phyloP scores from a whole-genome alignment of 306 rosid genomes.

The Fagus crenata region DNA sequence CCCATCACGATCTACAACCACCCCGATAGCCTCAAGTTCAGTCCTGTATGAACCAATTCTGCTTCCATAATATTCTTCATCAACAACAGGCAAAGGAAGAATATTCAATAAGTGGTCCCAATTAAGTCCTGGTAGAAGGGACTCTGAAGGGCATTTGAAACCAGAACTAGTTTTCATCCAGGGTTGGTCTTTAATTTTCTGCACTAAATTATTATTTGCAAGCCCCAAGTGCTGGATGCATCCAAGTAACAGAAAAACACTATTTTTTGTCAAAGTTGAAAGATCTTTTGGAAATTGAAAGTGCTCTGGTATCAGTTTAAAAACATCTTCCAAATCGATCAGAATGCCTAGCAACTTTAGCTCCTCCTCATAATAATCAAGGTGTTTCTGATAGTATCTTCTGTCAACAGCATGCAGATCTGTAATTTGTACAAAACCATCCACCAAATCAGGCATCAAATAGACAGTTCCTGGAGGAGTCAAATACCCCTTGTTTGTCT shows the following conservation, averaged over 20 bases:
- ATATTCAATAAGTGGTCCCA: constrained; percentile 13
- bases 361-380: constrained; percentile 13
- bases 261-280: constrained; percentile 11
- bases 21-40: constrained; percentile 22
- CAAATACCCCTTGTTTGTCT: constrained; percentile 21
- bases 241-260: constrained; percentile 14
- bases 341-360: constrained; percentile 23
- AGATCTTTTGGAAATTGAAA: background rate
- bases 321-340: background rate
- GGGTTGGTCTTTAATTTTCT: too few species aligned
- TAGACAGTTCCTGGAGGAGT: constrained; percentile 24
- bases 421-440: constrained; percentile 2
- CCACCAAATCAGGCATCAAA: background rate
- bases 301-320: constrained; percentile 22
- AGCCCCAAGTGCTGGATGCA: constrained; percentile 12
- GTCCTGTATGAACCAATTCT: background rate
- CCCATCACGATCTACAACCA: constrained; percentile 11
- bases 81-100: constrained; percentile 24
- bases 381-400: constrained; percentile 11
- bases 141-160: constrained; percentile 19
- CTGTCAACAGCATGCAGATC: constrained; percentile 19
- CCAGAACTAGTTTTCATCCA: constrained; percentile 18
- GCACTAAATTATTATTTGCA: background rate
- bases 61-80: constrained; percentile 19
- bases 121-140: constrained; percentile 6